Evolutionary conservation across 495 filamentous ascomycete species (phyloP).

Genomic region (Hypoxylon trugodes): DNA sequence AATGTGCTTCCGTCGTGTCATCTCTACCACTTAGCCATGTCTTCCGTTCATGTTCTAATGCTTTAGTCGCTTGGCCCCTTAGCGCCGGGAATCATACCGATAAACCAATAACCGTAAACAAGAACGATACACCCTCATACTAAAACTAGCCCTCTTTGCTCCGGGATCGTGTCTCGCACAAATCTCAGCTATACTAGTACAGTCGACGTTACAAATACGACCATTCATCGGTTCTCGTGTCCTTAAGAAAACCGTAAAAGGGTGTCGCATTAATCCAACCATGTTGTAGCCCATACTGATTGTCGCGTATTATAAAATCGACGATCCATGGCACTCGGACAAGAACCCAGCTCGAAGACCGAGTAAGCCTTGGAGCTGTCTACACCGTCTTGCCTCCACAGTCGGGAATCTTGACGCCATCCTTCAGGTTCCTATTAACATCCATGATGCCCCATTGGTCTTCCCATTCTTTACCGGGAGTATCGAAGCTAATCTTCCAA

Average conservation of each 20-base stretch:
- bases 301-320: neutral
- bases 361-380: neutral
- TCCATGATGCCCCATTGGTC: slow-evolving; percentile 97
- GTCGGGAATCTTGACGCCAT: slow-evolving; percentile 85
- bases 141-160: neutral
- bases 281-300: neutral
- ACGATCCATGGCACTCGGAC: too few species aligned
- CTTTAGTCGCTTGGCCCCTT: slow-evolving; percentile 2
- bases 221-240: neutral
- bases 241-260: neutral
- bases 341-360: neutral
- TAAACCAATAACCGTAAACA: slow-evolving; percentile 5
- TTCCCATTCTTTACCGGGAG: slow-evolving; percentile 80
- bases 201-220: neutral
- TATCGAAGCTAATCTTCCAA: slow-evolving; percentile 85
- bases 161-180: neutral
- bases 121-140: neutral
- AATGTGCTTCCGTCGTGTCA: neutral
- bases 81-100: neutral
- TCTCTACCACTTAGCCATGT: slow-evolving; percentile 9
- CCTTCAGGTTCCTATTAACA: slow-evolving; percentile 82
- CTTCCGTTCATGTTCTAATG: slow-evolving; percentile 22
- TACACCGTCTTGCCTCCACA: slow-evolving; percentile 78
- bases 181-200: neutral
- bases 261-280: neutral